Conservation (phyloP, 2,329 filamentous ascomycete genomes). For the Pseudocercospora macadamiae region DNA sequence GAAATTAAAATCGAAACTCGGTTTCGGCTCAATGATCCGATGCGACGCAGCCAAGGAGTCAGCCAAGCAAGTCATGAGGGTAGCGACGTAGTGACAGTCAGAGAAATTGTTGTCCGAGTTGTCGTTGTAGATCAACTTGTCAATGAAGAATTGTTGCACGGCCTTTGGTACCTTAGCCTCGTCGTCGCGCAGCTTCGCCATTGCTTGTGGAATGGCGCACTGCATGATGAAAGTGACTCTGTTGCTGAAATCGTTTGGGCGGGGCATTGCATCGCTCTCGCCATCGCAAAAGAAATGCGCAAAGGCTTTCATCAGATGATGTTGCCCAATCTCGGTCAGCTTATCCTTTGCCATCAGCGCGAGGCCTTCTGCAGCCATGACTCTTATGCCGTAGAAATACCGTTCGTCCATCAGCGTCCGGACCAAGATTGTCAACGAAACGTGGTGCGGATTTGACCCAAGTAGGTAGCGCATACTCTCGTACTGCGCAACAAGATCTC, state of each 20-base stretch:
- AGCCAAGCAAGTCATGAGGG: slow-evolving; percentile 68
- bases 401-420: slow-evolving; percentile 87
- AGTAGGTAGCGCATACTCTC: slow-evolving; percentile 47
- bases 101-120: slow-evolving; percentile 87
- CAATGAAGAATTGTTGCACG: slow-evolving; percentile 81
- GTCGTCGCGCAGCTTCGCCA: slow-evolving; percentile 75
- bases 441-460: slow-evolving; percentile 64
- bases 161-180: slow-evolving; percentile 76
- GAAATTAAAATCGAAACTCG: slow-evolving; percentile 41
- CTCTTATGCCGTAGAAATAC: slow-evolving; percentile 92
- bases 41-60: slow-evolving; percentile 53
- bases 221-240: slow-evolving; percentile 84
- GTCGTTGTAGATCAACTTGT: slow-evolving; percentile 91
- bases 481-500: slow-evolving; percentile 87
- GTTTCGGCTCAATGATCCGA: slow-evolving; percentile 30
- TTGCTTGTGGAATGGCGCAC: slow-evolving; percentile 77
- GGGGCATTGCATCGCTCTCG: slow-evolving; percentile 61
- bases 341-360: slow-evolving; percentile 66
- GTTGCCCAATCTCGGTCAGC: slow-evolving; percentile 75
- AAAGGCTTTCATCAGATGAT: slow-evolving; percentile 83
- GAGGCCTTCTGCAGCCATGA: slow-evolving; percentile 78
- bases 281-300: slow-evolving; percentile 85
- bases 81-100: slow-evolving; percentile 86
- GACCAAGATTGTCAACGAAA: slow-evolving; percentile 86
- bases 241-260: slow-evolving; percentile 89